Conservation (phyloP, 2,329 filamentous ascomycete species). For the Diaporthe sp. region DNA sequence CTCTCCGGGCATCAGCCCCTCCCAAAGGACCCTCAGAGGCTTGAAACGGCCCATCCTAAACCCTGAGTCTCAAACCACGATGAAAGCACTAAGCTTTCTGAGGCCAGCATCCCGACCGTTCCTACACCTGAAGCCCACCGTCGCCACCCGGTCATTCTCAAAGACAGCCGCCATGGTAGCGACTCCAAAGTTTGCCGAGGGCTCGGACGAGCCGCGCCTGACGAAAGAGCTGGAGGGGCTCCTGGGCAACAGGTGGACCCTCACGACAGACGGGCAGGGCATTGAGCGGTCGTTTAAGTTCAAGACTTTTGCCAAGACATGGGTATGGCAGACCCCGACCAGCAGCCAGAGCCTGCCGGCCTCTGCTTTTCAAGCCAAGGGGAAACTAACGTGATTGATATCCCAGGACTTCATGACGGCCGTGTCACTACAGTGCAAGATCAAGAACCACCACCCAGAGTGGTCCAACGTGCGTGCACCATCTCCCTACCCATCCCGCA, state of each 20-base stretch:
- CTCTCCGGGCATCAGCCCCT: background rate
- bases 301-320: slow-evolving; percentile 73
- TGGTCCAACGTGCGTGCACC: slow-evolving; percentile 81
- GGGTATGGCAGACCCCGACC: slow-evolving; percentile 55
- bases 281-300: slow-evolving; percentile 72
- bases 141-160: slow-evolving; percentile 3
- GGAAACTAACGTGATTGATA: background rate
- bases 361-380: too few species aligned
- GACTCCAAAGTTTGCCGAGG: slow-evolving; percentile 53
- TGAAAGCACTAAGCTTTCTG: background rate
- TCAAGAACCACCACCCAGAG: slow-evolving; percentile 78
- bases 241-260: slow-evolving; percentile 57
- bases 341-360: background rate
- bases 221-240: slow-evolving; percentile 48
- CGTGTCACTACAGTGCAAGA: slow-evolving; percentile 74
- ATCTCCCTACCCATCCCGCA: too few species aligned
- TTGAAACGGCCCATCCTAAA: too few species aligned
- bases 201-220: slow-evolving; percentile 53
- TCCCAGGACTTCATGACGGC: slow-evolving; percentile 79
- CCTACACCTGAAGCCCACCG: background rate
- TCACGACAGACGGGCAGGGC: slow-evolving; percentile 62
- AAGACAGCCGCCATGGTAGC: slow-evolving; percentile 17
- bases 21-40: background rate
- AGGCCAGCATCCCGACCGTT: background rate
- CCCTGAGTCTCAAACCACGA: background rate